A percentile compares a stretch with the other conserved stretches of the same genome.
These are phyloP conservation scores for Sclerotinia spermophila DNA, from an alignment of 2,329 filamentous ascomycete genomes.

Conservation along the genomic window DNA sequence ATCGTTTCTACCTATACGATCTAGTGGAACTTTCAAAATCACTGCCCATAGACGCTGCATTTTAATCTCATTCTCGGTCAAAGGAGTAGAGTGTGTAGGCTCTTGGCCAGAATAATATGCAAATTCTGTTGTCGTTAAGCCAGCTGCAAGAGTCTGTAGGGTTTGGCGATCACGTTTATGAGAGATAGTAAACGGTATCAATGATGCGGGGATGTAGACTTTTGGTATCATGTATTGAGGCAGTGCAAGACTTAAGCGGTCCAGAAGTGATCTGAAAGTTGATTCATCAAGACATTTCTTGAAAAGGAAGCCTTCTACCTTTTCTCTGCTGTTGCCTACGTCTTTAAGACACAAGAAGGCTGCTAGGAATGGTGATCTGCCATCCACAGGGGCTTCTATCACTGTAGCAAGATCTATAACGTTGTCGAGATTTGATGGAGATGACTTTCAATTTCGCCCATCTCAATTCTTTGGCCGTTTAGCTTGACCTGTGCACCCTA, in stretches of 20 bases:
- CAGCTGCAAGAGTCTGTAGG: conserved; percentile 27
- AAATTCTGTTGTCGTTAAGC: background rate
- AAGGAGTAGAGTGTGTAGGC: background rate
- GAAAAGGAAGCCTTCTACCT: background rate
- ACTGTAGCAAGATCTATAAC: background rate
- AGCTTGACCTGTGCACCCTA: conserved; percentile 54
- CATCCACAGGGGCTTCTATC: background rate
- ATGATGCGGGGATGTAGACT: conserved; percentile 33
- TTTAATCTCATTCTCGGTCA: conserved; percentile 16
- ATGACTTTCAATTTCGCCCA: conserved; percentile 52
- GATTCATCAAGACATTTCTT: background rate
- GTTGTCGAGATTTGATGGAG: conserved; percentile 11
- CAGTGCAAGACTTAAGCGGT: background rate
- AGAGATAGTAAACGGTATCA: conserved; percentile 35
- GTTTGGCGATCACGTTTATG: conserved; percentile 39
- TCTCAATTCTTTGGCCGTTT: conserved; percentile 59
- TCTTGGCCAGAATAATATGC: conserved; percentile 6
- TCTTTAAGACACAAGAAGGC: background rate
- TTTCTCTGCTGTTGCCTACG: background rate
- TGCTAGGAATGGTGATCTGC: conserved; percentile 3
- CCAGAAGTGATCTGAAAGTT: background rate
- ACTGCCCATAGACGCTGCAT: conserved; percentile 20
- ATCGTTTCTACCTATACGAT: conserved; percentile 30
- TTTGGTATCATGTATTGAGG: conserved; percentile 39
- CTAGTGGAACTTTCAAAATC: conserved; percentile 18